Conservation (phyloP, 1,284 basidiomycete species). For the Termitomyces sp. region DNA sequence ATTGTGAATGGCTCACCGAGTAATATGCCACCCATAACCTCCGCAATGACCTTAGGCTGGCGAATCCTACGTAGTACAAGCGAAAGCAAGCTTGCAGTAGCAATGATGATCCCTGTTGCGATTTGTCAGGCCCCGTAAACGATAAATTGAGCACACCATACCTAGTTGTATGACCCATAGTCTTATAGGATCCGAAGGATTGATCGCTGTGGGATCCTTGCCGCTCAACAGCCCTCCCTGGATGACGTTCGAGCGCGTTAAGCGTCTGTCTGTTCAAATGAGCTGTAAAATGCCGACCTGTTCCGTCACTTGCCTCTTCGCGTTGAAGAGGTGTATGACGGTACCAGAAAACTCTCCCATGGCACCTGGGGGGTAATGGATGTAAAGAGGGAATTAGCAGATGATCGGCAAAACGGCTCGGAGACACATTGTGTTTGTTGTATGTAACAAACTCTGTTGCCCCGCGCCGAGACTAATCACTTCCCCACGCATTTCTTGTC, state of each 20-base stretch:
- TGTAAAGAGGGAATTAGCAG: background rate
- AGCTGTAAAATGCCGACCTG: constrained; percentile 28
- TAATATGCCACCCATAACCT: constrained; percentile 86
- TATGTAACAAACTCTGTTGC: background rate
- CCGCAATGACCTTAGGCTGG: constrained; percentile 76
- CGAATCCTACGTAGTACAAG: constrained; percentile 65
- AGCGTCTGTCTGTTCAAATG: background rate
- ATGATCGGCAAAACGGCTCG: background rate
- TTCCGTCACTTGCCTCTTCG: constrained; percentile 32
- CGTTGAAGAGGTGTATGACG: constrained; percentile 31
- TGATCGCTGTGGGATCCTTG: constrained; percentile 2
- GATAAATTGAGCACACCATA: background rate
- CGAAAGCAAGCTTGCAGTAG: constrained; percentile 75
- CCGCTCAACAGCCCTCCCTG: constrained; percentile 2
- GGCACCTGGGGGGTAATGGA: background rate
- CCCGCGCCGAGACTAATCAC: background rate
- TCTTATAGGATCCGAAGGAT: constrained; percentile 4
- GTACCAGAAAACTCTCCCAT: constrained; percentile 38
- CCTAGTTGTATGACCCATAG: constrained; percentile 12
- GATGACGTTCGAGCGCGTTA: constrained; percentile 4
- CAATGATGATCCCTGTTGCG: constrained; percentile 67
- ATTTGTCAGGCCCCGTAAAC: background rate
- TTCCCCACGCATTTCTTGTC: background rate
- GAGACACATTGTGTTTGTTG: background rate
- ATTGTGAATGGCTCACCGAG: constrained; percentile 41